These are phyloP conservation scores for Pulveroboletus ravenelii DNA, from an alignment of 768 basidiomycete species.

Conservation along the genomic window DNA sequence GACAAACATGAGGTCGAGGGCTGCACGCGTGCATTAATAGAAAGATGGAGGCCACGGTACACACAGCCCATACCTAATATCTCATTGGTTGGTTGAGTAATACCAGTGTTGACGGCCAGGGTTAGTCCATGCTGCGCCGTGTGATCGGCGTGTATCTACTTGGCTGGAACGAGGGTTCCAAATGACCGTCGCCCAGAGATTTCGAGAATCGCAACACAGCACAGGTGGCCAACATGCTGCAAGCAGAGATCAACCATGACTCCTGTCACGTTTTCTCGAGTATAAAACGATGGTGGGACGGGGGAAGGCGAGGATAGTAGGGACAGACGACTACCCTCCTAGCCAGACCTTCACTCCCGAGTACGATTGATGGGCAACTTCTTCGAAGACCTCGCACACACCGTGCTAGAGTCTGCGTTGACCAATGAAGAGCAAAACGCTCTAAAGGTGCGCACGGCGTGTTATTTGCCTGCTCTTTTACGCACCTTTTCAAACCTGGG, in stretches of 20 bases:
- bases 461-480: background rate
- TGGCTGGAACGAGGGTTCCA: background rate
- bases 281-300: constrained; percentile 1
- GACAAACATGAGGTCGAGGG: no score
- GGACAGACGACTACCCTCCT: no score
- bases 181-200: background rate
- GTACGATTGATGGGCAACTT: constrained; percentile 24
- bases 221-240: background rate
- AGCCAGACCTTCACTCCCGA: background rate
- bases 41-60: no score
- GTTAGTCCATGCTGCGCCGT: no score
- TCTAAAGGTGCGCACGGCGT: constrained; percentile 17
- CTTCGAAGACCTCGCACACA: constrained; percentile 27
- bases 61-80: no score
- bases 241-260: background rate
- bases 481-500: background rate
- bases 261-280: background rate
- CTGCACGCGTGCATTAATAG: no score
- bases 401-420: constrained; percentile 17
- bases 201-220: background rate
- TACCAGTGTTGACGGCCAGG: no score
- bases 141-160: no score
- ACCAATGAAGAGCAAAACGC: constrained; percentile 21
- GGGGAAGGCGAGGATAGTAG: no score
- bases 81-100: no score